Base-by-base conservation (phyloP, 495 filamentous ascomycete genomes). In the Hyaloscypha variabilis region DNA sequence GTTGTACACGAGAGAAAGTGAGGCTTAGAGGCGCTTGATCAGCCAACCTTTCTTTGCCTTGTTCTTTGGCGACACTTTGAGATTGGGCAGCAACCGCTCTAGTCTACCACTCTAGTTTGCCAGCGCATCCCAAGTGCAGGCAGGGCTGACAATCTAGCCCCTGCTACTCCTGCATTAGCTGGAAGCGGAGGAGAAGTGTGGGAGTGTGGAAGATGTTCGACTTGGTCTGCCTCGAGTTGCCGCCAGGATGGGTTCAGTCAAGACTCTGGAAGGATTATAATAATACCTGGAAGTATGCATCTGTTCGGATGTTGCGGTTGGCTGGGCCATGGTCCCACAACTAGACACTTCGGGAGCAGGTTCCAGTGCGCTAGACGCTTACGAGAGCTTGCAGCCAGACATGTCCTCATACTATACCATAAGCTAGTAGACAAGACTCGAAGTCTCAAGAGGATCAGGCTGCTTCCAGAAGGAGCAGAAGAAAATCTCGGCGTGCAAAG, bases 1-100 rank as follows among this genome's bases (percentile, higher is more conserved):
- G 69, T 68, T 71, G 69, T 71, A 62, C 63, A 65, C 4, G 14
- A n/a, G 1, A 11, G 17, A 19, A 46, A 46, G 52, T 69, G 50
- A 65, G 63, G 67, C 67, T 63, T 46, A 46, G 39, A 46, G 39
- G 39, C 39, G 39, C 39, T 46, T 46, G 39, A 46, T 46, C 39
- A 46, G 39, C 39, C 39, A 46, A 46, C 39, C 39, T 46, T 46
- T 46, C 39, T 46, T 46, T 46, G 39, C 39, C 39, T 46, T 19
- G 39, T 14, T 46, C 39, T 46, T 46, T 46, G 67, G 57, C 57
- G 59, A 64, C 60, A 60, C 58, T 46, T 59, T 58, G 55, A 56
- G 23, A 26, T 64, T 29, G 39, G 39, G 39, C 51, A 46, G 39
- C 39, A 46, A 46, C 39, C 39, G 39, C 39, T 46, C 10, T 46